Percentiles rank a stretch among this genome's conserved stretches.
Evolutionary conservation across 129 eudicot genomes (phyloP).

Genomic region (Saussurea involucrata): DNA sequence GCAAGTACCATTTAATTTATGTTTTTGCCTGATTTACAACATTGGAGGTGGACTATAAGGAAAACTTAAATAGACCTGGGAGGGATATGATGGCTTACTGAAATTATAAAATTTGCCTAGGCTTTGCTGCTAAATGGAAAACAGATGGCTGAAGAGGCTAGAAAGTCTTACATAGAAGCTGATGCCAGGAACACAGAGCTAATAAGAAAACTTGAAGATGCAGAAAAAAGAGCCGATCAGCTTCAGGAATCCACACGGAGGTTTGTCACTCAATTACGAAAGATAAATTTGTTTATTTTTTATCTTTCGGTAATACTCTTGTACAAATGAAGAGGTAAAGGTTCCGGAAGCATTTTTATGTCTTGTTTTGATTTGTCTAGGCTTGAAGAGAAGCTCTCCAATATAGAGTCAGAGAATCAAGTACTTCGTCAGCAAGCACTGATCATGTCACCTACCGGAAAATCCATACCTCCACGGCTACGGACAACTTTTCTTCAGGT

Average conservation of each 20-base stretch:
- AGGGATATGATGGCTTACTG: conserved; percentile 19
- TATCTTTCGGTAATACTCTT: background rate
- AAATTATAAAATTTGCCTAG: conserved; percentile 29
- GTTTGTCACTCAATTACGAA: conserved; percentile 33
- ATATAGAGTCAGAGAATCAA: conserved; percentile 96
- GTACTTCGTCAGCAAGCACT: conserved; percentile 97
- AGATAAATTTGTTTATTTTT: background rate
- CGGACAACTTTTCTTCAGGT: conserved; percentile 79
- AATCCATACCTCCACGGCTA: conserved; percentile 68
- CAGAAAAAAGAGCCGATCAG: conserved; percentile 65
- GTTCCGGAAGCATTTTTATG: background rate
- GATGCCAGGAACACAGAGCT: conserved; percentile 62
- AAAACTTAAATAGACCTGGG: background rate
- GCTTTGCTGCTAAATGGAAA: conserved; percentile 47
- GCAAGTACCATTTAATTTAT: background rate
- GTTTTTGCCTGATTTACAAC: background rate
- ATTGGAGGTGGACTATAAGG: background rate
- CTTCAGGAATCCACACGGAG: conserved; percentile 88
- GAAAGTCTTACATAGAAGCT: conserved; percentile 55
- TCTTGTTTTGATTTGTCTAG: conserved; percentile 33
- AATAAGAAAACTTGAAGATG: conserved; percentile 66
- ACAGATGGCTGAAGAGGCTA: conserved; percentile 63
- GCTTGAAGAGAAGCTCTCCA: conserved; percentile 92
- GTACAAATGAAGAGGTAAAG: too few relatives aligned
- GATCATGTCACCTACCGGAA: conserved; percentile 89